Percentiles rank a stretch among this genome's conserved stretches.
phyloP scores from a whole-genome alignment of 2,329 filamentous ascomycete species.

The Grosmannia clavigera region DNA sequence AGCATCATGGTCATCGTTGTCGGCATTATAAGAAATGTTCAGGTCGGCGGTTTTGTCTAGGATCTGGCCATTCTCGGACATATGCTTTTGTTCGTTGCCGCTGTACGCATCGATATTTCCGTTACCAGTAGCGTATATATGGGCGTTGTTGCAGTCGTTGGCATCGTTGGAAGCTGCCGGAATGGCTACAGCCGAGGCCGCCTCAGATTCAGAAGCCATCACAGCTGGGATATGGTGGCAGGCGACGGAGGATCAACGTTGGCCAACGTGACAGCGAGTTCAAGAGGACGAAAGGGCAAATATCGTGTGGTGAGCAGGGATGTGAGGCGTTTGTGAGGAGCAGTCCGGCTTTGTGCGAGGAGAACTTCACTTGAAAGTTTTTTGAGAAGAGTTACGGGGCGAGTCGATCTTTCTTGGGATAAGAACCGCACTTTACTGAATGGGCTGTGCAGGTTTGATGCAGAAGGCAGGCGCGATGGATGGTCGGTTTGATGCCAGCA shows the following conservation, averaged over 20 bases:
- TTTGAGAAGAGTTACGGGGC: not conserved
- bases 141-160: constrained; percentile 16
- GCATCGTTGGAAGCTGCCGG: constrained; percentile 13
- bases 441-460: not conserved
- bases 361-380: not conserved
- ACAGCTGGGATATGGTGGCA: not conserved
- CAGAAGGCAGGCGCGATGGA: constrained; percentile 2
- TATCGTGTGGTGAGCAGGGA: not conserved
- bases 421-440: constrained; percentile 1
- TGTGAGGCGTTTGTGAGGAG: not conserved
- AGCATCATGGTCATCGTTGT: constrained; percentile 1
- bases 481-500: not conserved
- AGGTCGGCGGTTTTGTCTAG: not conserved
- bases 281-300: not conserved
- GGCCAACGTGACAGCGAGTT: not conserved
- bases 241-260: not conserved
- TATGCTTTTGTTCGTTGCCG: constrained; percentile 21
- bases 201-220: constrained; percentile 3
- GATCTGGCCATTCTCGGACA: not conserved
- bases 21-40: not conserved
- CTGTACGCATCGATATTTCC: constrained; percentile 36
- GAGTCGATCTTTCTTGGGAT: not conserved
- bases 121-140: constrained; percentile 24
- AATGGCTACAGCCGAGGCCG: constrained; percentile 2
- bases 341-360: not conserved